phyloP scores from a whole-genome alignment of 768 basidiomycete species.

The Lactarius hatsudake region DNA sequence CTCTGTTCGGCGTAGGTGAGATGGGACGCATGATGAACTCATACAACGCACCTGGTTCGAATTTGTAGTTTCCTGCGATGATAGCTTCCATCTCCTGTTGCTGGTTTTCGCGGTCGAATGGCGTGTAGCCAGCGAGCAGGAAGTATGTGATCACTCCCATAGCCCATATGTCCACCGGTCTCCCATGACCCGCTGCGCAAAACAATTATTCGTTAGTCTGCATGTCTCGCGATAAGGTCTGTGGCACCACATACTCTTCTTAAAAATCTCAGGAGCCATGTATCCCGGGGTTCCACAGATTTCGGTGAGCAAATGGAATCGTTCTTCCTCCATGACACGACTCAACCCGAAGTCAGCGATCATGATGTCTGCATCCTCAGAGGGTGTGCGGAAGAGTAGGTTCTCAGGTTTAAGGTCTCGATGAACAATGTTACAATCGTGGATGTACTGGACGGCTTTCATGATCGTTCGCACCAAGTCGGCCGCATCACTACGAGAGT shows the following conservation, averaged over 20 bases:
- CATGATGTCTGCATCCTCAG: slow-evolving; percentile 92
- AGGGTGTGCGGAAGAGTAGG: slow-evolving; percentile 85
- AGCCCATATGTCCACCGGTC: slow-evolving; percentile 95
- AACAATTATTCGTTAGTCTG: slow-evolving; percentile 6
- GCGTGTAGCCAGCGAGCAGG: slow-evolving; percentile 91
- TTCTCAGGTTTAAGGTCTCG: slow-evolving; percentile 98
- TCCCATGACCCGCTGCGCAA: slow-evolving; percentile 76
- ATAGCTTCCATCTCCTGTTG: slow-evolving; percentile 95
- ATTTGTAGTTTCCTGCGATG: slow-evolving; percentile 88
- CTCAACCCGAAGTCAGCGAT: slow-evolving; percentile 96
- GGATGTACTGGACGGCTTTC: slow-evolving; percentile 86
- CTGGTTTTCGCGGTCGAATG: slow-evolving; percentile 90
- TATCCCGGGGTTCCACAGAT: slow-evolving; percentile 96
- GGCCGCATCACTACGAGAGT: slow-evolving; percentile 74
- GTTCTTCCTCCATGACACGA: slow-evolving; percentile 87
- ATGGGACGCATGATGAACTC: not conserved
- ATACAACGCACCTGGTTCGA: slow-evolving; percentile 56
- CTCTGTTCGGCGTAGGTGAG: slow-evolving; percentile 37
- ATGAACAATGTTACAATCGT: slow-evolving; percentile 90
- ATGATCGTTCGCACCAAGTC: slow-evolving; percentile 84
- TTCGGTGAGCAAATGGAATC: slow-evolving; percentile 84
- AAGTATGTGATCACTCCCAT: slow-evolving; percentile 99
- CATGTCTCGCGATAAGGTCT: not conserved
- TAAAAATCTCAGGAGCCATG: slow-evolving; percentile 96
- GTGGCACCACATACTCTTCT: slow-evolving; percentile 61